Base-by-base conservation (phyloP, 2,329 filamentous ascomycete species). In the Colletotrichum musae region DNA sequence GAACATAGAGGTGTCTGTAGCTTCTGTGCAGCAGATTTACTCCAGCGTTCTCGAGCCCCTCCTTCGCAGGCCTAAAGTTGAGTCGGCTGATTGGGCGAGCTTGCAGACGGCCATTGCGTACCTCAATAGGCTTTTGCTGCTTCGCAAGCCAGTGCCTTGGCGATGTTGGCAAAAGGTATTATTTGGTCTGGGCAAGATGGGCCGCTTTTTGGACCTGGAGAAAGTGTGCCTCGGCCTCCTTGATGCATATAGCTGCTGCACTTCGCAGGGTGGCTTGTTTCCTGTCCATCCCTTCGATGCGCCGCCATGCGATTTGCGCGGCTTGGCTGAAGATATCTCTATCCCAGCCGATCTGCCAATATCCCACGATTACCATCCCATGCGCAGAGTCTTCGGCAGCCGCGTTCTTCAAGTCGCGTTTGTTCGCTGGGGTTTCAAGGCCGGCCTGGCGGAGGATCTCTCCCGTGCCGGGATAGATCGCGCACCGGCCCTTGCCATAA, bases 351-450 rank as follows among this genome's bases (percentile, higher is more conserved):
- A 88, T 62, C 75, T 88, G 13, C 79, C 82, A 1, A 75, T 80
- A 26, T 70, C 71, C 10, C 81, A 83, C 60, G 78, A 76, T 1
- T 73, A 80, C 13, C 87, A 89, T 67, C 87, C 87, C 2, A 64
- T 88, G 6, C 80, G 79, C 48, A 78, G 78, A 45, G 77, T 89
- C 21, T 88, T 89, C 70, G 76, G 81, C 50, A 58, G 70, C 12
- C 74, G 43, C 28, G 43, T 73, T 28, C 65, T 87, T 21, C 77
- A 86, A 60, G 76, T 78, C 1, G 74, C 75, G 2, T 79, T 87
- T 16, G 70, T 87, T 9, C 77, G 84, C 43, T 86, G 82, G 79
- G 81, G 82, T 0, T 87, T 88, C 63, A 77, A 83, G 64, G 74
- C 79, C 58, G 79, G 76, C 13, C 60, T 80, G 26, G 74, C 77